Evolutionary conservation across 345 rosid genomes (phyloP).

Genomic region (Firmiana major): DNA sequence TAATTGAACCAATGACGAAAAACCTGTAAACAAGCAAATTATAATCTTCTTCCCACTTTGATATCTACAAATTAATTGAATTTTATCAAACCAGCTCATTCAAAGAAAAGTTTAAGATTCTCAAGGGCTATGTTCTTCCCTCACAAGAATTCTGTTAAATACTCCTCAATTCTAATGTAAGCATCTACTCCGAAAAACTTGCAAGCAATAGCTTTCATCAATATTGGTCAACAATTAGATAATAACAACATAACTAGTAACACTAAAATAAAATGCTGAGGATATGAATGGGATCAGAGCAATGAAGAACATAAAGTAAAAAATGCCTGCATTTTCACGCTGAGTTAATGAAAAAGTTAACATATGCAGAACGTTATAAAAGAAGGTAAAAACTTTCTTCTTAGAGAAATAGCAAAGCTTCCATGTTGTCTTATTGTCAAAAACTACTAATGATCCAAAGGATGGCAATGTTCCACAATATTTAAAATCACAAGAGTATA

Average conservation of each 20-base stretch:
- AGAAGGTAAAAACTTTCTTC: not conserved
- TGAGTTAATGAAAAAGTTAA: not conserved
- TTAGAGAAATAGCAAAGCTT: not conserved
- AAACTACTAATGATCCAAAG: not conserved
- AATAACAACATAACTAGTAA: not conserved
- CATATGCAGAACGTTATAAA: not conserved
- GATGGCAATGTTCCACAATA: not conserved
- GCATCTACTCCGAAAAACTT: not conserved
- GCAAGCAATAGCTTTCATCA: not conserved
- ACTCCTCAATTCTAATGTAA: not conserved
- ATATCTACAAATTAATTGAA: not conserved
- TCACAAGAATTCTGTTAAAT: not conserved
- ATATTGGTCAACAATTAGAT: not conserved
- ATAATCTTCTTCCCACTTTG: conserved; percentile 1
- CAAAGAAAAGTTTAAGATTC: not conserved
- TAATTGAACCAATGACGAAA: conserved; percentile 75
- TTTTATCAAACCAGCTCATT: not conserved
- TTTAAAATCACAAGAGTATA: not conserved
- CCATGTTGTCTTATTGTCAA: not conserved
- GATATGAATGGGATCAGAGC: not conserved
- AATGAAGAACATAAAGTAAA: not conserved
- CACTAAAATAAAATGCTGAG: not conserved
- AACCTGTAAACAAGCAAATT: conserved; percentile 43
- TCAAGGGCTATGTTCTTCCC: not conserved
- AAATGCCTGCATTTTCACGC: not conserved